Evolutionary conservation across 192 early-diverging fungal genomes (phyloP).

Genomic region (Martensiomyces pterosporus): DNA sequence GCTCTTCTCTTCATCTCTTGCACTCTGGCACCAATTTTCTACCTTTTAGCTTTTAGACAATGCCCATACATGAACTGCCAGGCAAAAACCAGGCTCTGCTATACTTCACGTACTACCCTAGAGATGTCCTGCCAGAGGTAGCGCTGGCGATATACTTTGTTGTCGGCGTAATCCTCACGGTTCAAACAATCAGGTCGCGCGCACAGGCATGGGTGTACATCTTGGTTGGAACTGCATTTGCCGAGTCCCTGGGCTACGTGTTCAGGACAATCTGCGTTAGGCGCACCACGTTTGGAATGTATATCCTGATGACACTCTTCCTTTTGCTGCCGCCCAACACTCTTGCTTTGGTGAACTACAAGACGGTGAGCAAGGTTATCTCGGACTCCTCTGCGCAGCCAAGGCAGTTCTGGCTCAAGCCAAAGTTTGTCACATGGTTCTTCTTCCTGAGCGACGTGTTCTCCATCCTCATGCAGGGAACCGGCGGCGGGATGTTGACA

Average conservation of each 20-base stretch:
- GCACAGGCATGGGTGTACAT: constrained; percentile 36
- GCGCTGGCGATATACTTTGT: constrained; percentile 19
- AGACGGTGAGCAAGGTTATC: no score
- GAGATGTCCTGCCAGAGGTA: constrained; percentile 26
- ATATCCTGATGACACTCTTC: constrained; percentile 36
- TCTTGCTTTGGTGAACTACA: constrained; percentile 41
- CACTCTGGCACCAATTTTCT: no score
- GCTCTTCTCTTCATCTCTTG: no score
- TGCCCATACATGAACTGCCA: no score
- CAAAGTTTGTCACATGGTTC: constrained; percentile 45
- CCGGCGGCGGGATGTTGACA: constrained; percentile 29
- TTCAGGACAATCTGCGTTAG: constrained; percentile 32
- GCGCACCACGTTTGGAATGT: constrained; percentile 33
- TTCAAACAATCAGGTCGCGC: constrained; percentile 12
- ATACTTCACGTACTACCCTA: constrained; percentile 43
- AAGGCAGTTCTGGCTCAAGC: constrained; percentile 22
- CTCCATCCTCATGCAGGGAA: constrained; percentile 40
- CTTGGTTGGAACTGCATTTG: constrained; percentile 26
- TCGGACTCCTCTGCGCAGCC: no score
- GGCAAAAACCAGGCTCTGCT: constrained; percentile 10
- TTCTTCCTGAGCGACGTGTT: constrained; percentile 52
- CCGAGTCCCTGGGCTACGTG: constrained; percentile 31
- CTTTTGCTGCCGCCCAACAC: constrained; percentile 34
- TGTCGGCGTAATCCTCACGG: constrained; percentile 5
- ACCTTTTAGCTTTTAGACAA: no score